Base-by-base conservation (phyloP, 1,284 basidiomycete genomes). In the Hemileia vastatrix region DNA sequence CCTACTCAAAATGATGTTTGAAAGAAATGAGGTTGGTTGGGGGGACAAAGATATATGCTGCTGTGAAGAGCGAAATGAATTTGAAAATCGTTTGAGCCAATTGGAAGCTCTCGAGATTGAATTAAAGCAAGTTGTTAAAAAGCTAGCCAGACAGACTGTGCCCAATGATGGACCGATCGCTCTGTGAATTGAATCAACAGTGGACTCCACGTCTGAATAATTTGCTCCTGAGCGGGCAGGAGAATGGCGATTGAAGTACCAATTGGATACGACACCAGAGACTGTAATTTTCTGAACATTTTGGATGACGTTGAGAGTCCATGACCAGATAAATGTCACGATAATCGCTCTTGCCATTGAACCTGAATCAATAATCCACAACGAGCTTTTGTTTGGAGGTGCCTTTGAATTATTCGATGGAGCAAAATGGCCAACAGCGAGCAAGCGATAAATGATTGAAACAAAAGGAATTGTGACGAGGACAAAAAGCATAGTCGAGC, bases 161-260 rank as follows among this genome's bases (percentile, higher is more conserved):
- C 59, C 59, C 11, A 61, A 33, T 15, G 59, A 61, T 5, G 59
- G 59, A 6, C 59, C 59, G 18, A 61, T 5, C 9, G 59, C 59
- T n/a, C 59, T 32, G 18, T 24, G 23, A 31, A 61, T 61, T 6
- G 59, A 61, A 19, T 54, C 27, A 45, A 45, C 54, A 45, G 59
- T 61, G 0, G 59, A 54, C 24, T 61, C 51, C n/a, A 61, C 23
- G 8, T 40, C 27, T 3, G 59, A 61, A 36, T 61, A 61, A n/a
- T n/a, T n/a, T n/a, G n/a, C n/a, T 32, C 43, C 44, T 13, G 32
- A 48, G 2, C 33, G 52, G 18, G 52, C 44, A 13, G 59, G 59
- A 0, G 59, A 61, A 54, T 61, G 59, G 9, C 59, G 59, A 24
- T 61, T 61, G 32, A 61, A 61, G 44, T 61, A 61, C 59, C 59